Base-by-base conservation (phyloP, 495 filamentous ascomycete species). In the Xylaria venustula region DNA sequence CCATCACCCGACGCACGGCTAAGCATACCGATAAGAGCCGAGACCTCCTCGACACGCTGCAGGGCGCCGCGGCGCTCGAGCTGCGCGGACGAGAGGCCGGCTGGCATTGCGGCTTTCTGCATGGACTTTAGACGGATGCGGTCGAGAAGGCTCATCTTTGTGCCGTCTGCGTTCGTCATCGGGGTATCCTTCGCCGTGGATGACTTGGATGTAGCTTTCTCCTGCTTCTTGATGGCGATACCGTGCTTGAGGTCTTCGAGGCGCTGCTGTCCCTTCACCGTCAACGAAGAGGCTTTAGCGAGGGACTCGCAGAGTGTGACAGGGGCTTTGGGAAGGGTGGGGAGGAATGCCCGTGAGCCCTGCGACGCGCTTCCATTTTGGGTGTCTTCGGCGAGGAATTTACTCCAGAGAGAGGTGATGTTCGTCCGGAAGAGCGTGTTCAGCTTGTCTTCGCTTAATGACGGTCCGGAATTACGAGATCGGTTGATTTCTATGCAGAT, bases 51-150 rank as follows among this genome's bases (percentile, higher is more conserved):
- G 3, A 83, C 73, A 15, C 87, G 78, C 57, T 85, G 81, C 11
- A 90, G 75, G 14, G 87, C 87, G 1, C 81, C 77, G 34, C 75
- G 74, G 1, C 87, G 81, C 63, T 75, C 76, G 12, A 85, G 71
- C 63, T 84, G 77, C n/a, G 73, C 79, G 1, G 75, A 66, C 0
- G 80, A 72, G 1, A 80, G 76, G 0, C 64, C 72, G 17, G 75
- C 52, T 0, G 79, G 73, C 1, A 77, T 51, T 40, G 74, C 72
- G 0, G 81, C 65, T 42, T 76, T 72, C 40, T 78, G 72, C 3
- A 79, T 66, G 50, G 87, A 78, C 72, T 87, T 88, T 19, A 79
- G 70, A 28, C 85, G 81, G 61, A 90, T 80, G 61, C 87, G 85
- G 58, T 88, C 86, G 15, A 89, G 80, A 19, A 90, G 66, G 61